Conservation (phyloP, 2,329 filamentous ascomycete genomes). For the Tolypocladium amazonense region DNA sequence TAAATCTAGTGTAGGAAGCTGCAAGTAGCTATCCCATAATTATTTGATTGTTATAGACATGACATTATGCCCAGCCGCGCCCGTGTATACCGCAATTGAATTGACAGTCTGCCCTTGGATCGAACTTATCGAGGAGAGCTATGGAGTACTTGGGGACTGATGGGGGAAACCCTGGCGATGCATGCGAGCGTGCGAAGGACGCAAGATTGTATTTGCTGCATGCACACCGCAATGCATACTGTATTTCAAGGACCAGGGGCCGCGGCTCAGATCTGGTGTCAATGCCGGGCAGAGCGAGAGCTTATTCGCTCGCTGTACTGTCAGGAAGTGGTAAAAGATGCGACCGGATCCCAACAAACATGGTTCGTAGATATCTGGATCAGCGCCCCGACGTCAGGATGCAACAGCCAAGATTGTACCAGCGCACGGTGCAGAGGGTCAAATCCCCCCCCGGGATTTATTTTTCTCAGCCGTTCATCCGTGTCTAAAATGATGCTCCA, state of each 20-base stretch:
- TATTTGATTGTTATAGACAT: constrained; percentile 22
- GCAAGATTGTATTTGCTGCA: neutral
- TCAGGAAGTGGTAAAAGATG: neutral
- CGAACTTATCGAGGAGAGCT: neutral
- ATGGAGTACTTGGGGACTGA: neutral
- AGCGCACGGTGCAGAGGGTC: neutral
- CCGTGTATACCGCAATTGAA: neutral
- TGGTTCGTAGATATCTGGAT: neutral
- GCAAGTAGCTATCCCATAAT: constrained; percentile 20
- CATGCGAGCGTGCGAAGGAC: neutral
- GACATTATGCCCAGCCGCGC: constrained; percentile 1
- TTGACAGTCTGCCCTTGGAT: neutral
- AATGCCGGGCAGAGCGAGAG: neutral
- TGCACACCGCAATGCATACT: neutral
- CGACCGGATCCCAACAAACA: neutral
- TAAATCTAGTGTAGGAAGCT: constrained; percentile 24
- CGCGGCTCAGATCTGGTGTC: no score
- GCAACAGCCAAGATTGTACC: neutral
- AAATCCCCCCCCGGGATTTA: no score
- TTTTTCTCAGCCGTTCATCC: neutral
- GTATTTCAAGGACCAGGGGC: neutral
- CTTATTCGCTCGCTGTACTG: no score
- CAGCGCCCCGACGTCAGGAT: no score
- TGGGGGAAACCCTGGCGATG: neutral
- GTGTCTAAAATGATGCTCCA: neutral